Conservation (phyloP, 2,329 filamentous ascomycete genomes). For the Leptosphaerulina australis region DNA sequence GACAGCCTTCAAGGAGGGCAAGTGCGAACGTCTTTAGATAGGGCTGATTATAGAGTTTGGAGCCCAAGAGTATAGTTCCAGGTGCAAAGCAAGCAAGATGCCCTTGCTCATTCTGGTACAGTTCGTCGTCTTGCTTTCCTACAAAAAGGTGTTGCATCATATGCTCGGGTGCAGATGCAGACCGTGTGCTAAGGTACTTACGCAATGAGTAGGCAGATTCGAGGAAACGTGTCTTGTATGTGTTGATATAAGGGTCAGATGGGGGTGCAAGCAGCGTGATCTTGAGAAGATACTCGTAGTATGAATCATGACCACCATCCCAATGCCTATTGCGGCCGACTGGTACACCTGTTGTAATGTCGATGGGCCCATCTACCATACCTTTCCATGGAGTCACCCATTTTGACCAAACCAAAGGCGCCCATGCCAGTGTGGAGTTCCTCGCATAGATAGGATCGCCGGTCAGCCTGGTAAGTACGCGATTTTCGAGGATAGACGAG, state of each 20-base stretch:
- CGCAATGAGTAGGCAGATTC: slow-evolving; percentile 47
- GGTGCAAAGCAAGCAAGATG: slow-evolving; percentile 52
- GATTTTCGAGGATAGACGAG: slow-evolving; percentile 54
- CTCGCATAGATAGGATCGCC: slow-evolving; percentile 48
- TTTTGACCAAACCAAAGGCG: slow-evolving; percentile 53
- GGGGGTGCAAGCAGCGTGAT: slow-evolving; percentile 47
- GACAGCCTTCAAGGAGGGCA: slow-evolving; percentile 51
- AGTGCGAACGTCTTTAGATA: slow-evolving; percentile 46
- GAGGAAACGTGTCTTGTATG: slow-evolving; percentile 44
- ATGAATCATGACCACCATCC: slow-evolving; percentile 54
- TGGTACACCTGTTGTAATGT: slow-evolving; percentile 52
- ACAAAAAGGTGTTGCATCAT: slow-evolving; percentile 50
- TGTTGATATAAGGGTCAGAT: slow-evolving; percentile 41
- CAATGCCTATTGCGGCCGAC: slow-evolving; percentile 50
- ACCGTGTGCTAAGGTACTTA: slow-evolving; percentile 45
- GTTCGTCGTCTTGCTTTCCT: slow-evolving; percentile 40
- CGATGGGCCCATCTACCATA: slow-evolving; percentile 51
- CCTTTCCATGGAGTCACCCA: slow-evolving; percentile 49
- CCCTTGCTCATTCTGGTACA: slow-evolving; percentile 48
- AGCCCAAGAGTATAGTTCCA: slow-evolving; percentile 50
- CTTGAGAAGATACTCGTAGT: slow-evolving; percentile 53
- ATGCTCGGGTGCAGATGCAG: slow-evolving; percentile 41
- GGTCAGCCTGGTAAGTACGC: slow-evolving; percentile 50
- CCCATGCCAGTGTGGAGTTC: slow-evolving; percentile 54
- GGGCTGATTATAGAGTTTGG: slow-evolving; percentile 38